A percentile compares a stretch with the other conserved stretches of the same genome.
phyloP scores from a whole-genome alignment of 139 green algal species.

The Closterium sp. region DNA sequence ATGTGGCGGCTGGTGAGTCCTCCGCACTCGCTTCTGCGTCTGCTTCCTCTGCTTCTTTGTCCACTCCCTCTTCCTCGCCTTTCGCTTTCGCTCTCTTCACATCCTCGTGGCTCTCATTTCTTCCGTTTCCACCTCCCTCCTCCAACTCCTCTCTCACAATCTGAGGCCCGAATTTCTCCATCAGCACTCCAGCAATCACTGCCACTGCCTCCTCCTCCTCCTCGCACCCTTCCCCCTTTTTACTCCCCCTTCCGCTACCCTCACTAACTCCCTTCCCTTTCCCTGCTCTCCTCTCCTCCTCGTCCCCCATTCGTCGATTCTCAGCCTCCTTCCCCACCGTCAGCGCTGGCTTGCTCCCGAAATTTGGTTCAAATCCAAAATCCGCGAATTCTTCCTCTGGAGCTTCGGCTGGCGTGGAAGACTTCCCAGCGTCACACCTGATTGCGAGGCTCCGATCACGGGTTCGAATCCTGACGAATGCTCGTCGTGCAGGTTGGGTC shows the following conservation, averaged over 20 bases:
- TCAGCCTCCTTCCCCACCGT: neutral
- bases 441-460: neutral
- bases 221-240: neutral
- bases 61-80: neutral
- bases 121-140: neutral
- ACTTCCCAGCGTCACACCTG: neutral
- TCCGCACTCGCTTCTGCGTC: no score
- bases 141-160: neutral
- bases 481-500: neutral
- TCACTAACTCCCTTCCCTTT: neutral
- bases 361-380: neutral
- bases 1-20: no score
- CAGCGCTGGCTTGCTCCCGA: neutral
- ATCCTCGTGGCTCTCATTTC: neutral
- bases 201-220: neutral
- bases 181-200: neutral
- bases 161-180: neutral
- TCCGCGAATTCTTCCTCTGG: neutral
- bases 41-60: no score
- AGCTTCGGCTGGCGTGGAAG: neutral
- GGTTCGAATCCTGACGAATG: neutral
- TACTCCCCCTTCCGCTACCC: neutral
- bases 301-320: neutral
- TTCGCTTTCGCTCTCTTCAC: neutral
- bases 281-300: neutral